These are phyloP conservation scores for Hypoxylon subgilvum DNA, from an alignment of 495 filamentous ascomycete species.

Conservation along the genomic window DNA sequence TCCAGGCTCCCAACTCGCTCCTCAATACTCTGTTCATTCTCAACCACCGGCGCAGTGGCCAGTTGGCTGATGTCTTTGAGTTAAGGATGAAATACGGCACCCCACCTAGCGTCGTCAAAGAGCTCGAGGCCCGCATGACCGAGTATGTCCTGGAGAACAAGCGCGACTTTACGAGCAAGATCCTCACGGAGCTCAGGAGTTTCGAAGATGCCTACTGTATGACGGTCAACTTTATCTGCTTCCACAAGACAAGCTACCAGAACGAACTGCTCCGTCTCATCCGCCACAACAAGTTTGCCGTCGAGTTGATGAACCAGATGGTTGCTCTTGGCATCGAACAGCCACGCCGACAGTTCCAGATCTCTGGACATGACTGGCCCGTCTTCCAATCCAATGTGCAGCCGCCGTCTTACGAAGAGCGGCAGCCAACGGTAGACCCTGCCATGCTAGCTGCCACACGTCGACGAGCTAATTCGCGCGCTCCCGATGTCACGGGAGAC, in stretches of 20 bases:
- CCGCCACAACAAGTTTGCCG: conserved; percentile 93
- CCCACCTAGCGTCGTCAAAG: conserved; percentile 81
- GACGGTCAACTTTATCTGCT: conserved; percentile 93
- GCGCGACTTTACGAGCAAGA: conserved; percentile 87
- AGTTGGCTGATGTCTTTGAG: conserved; percentile 83
- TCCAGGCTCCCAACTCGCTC: conserved; percentile 93
- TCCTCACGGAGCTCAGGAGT: conserved; percentile 83
- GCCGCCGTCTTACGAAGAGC: conserved; percentile 40
- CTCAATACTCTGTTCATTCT: conserved; percentile 93
- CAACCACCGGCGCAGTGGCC: conserved; percentile 89
- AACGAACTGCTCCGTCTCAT: conserved; percentile 90
- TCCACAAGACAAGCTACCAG: conserved; percentile 91
- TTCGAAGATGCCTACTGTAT: conserved; percentile 65
- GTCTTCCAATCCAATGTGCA: conserved; percentile 52
- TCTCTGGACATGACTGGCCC: conserved; percentile 58
- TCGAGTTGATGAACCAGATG: conserved; percentile 87
- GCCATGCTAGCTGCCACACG: conserved; percentile 35
- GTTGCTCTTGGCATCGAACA: conserved; percentile 86
- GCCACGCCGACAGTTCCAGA: conserved; percentile 76
- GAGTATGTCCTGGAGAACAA: conserved; percentile 87
- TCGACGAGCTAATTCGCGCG: conserved; percentile 37
- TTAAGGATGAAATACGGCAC: conserved; percentile 90
- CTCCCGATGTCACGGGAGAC: conserved; percentile 26
- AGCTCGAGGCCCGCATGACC: conserved; percentile 79
- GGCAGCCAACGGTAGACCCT: conserved; percentile 27